phyloP scores from a whole-genome alignment of 2,329 filamentous ascomycete species.

The Clonostachys byssicola region DNA sequence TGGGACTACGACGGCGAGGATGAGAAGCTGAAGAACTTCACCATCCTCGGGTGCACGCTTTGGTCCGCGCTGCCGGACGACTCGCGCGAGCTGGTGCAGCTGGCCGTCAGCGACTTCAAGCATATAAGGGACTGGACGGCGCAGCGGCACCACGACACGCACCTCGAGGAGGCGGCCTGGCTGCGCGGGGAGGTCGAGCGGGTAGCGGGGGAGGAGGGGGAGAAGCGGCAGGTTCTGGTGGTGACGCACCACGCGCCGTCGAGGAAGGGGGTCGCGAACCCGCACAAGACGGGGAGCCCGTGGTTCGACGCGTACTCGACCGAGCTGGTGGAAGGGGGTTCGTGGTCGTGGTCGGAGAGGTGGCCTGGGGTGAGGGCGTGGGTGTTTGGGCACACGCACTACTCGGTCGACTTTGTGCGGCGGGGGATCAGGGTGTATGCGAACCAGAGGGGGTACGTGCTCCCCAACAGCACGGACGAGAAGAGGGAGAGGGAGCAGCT shows the following conservation, averaged over 20 bases:
- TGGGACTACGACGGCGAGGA: not conserved
- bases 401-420: conserved; percentile 13
- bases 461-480: conserved; percentile 8
- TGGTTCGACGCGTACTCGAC: conserved; percentile 49
- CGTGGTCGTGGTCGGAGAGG: conserved; percentile 6
- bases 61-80: conserved; percentile 45
- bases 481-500: not conserved
- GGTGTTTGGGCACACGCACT: conserved; percentile 47
- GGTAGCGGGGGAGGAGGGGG: conserved; percentile 27
- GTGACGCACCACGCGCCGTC: conserved; percentile 55
- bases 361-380: conserved; percentile 29
- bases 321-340: conserved; percentile 24
- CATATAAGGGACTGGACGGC: conserved; percentile 48
- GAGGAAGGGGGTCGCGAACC: conserved; percentile 40
- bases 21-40: conserved; percentile 34
- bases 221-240: conserved; percentile 32
- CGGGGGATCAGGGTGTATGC: conserved; percentile 30
- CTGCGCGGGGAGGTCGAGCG: conserved; percentile 30
- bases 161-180: conserved; percentile 45
- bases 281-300: conserved; percentile 38
- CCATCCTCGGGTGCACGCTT: conserved; percentile 52
- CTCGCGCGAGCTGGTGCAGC: conserved; percentile 28
- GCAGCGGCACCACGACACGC: conserved; percentile 39
- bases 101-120: conserved; percentile 47
- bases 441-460: conserved; percentile 39